Conservation (phyloP, 148 eudicot species). For the Polygonum maritimum region DNA sequence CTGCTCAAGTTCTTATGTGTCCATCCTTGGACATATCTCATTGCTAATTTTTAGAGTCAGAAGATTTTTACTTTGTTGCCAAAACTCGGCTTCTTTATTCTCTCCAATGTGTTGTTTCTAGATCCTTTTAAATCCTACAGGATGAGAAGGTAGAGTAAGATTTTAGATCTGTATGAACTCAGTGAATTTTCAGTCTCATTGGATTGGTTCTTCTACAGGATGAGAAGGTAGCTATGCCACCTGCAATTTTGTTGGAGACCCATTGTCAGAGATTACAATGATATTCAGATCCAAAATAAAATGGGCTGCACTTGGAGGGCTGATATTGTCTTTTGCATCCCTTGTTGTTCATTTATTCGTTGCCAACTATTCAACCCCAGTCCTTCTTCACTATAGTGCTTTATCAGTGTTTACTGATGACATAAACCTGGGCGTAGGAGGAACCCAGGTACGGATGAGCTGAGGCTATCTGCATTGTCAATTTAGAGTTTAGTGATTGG, state of each 20-base stretch:
- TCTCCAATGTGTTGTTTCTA: background rate
- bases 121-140: background rate
- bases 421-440: conserved; percentile 25
- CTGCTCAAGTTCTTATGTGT: background rate
- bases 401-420: conserved; percentile 38
- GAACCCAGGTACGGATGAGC: conserved; percentile 30
- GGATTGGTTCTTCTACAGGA: conserved; percentile 1
- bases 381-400: conserved; percentile 32
- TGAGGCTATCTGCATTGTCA: background rate
- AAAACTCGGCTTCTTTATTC: background rate
- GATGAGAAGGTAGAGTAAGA: background rate
- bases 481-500: background rate
- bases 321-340: conserved; percentile 48
- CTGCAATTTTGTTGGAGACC: background rate
- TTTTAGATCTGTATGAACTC: background rate
- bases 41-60: background rate
- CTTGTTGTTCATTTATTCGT: conserved; percentile 50
- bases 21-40: background rate
- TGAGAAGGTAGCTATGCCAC: conserved; percentile 9
- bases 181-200: background rate
- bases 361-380: conserved; percentile 52
- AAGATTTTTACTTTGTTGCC: background rate
- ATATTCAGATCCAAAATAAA: conserved; percentile 67
- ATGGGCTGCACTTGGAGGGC: conserved; percentile 67
- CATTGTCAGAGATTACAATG: conserved; percentile 28